Base-by-base conservation (phyloP, 179 eudicot species). In the Spergularia azorica region DNA sequence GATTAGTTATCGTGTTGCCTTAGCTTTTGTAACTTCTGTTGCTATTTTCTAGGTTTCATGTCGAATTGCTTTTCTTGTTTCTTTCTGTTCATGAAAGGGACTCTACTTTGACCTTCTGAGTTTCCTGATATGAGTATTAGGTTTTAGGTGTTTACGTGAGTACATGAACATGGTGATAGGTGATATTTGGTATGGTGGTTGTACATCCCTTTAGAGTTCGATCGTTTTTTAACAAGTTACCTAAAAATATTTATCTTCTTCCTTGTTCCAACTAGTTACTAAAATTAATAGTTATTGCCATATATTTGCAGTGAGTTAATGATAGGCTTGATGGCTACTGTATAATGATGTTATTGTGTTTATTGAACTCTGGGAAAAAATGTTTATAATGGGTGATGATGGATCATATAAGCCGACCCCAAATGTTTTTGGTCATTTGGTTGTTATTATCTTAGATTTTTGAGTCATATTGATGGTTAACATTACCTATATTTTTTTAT, bases 1-100 rank as follows among this genome's bases (percentile, higher is more conserved):
- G 56, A 56, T 70, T 56, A 75, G 74, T 65, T 13, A 14, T 55
- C 41, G 36, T 75, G 48, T 78, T 63, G 6, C 21, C 63, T 59
- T 58, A 76, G 58, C 36, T 74, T 48, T 46, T n/a, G 48, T 14
- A 26, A 21, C 60, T 41, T 12, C 32, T 60, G 38, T 55, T 17
- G 52, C 15, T 46, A 46, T 48, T 5, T 55, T 76, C 63, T 66
- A 52, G 20, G 62, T 55, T 17, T 13, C 48, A 8, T 50, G n/a
- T 36, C 17, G n/a, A 26, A 17, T 9, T 15, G 18, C 48, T 11
- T 60, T 51, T 36, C 68, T 55, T 8, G 39, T 20, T 26, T 38
- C 36, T 75, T 43, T 75, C 51, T 55, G 36, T 75, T 46, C 66
- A 43, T 68, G 59, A 68, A 48, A 63, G 4, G 52, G 26, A 43